Base-by-base conservation (phyloP, 208 protist genomes). In the Trypanosomatidae sp. region DNA sequence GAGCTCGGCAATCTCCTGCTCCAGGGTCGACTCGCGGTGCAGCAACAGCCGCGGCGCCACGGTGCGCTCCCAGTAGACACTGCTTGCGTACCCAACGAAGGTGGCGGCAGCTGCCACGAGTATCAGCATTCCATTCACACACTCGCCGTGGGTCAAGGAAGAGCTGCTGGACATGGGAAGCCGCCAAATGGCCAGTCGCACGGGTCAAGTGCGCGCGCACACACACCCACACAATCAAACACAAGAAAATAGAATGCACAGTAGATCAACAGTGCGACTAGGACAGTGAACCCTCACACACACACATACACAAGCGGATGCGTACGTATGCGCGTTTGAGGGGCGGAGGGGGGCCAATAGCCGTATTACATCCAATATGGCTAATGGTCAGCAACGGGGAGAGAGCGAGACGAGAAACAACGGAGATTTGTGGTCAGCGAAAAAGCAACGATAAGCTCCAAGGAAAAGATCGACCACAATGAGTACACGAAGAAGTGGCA, bases 11-110 rank as follows among this genome's bases (percentile, higher is more conserved):
- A 93, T 84, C 43, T 83, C 60, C 33, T 68, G 65, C 49, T 82
- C 74, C 1, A 94, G 72, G 25, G 59, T 52, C 12, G 72, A 41
- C 71, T 94, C 90, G 28, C 83, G 77, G 6, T 62, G 71, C 50
- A 74, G 87, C 60, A 91, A 84, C 13, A 91, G 41, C 6, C 28
- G 68, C 8, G 84, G 82, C 6, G 79, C 84, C 15, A 86, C 62
- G 0, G 15, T 43, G 39, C 65, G 62, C 36, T 81, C 77, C 87
- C 90, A 94, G 49, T 70, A 69, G 3, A 77, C 50, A 69, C 79
- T 87, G 41, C 49, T n/a, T 0, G 82, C 47, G 64, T 86, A 86
- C 22, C 83, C 83, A 25, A 86, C 25, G 33, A 77, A 62, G 52
- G 77, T 81, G 12, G 77, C 41, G 22, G 46, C 49, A 56, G 50